These are phyloP conservation scores for Chaetomium cochliodes DNA, from an alignment of 495 filamentous ascomycete genomes.

Conservation along the genomic window DNA sequence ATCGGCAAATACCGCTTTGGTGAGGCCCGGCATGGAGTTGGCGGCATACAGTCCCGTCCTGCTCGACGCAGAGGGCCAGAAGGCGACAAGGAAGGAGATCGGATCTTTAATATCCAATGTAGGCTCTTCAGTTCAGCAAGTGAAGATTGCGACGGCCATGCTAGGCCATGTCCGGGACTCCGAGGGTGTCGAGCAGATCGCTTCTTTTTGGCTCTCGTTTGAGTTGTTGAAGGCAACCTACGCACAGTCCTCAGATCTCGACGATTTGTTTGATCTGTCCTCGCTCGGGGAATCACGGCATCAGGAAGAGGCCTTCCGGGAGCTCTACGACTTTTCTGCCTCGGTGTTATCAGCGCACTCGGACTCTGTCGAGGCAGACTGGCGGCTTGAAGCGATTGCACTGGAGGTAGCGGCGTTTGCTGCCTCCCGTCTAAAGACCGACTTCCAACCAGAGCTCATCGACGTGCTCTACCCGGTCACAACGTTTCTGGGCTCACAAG, in stretches of 20 bases:
- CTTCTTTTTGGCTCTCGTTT: constrained; percentile 80
- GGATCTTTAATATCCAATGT: constrained; percentile 45
- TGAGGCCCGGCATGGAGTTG: constrained; percentile 29
- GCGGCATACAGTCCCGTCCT: constrained; percentile 61
- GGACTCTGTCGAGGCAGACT: constrained; percentile 56
- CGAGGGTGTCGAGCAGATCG: constrained; percentile 56
- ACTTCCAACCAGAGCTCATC: constrained; percentile 81
- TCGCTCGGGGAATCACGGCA: constrained; percentile 41
- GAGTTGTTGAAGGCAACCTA: constrained; percentile 62
- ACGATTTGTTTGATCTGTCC: constrained; percentile 63
- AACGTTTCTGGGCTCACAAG: constrained; percentile 75
- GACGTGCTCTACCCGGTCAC: constrained; percentile 89
- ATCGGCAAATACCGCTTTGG: constrained; percentile 28
- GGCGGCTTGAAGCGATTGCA: constrained; percentile 68
- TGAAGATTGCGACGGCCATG: constrained; percentile 55
- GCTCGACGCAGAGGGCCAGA: constrained; percentile 63
- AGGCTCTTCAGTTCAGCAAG: constrained; percentile 45
- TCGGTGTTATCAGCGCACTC: constrained; percentile 56
- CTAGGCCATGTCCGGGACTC: constrained; percentile 57
- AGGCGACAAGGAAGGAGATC: constrained; percentile 56
- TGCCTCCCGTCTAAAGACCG: constrained; percentile 60
- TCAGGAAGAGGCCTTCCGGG: constrained; percentile 62
- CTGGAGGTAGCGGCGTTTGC: constrained; percentile 73
- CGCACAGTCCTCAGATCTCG: constrained; percentile 52
- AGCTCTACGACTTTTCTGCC: constrained; percentile 77